Conservation (phyloP, 2,329 filamentous ascomycete species). For the Exophiala viscosa region DNA sequence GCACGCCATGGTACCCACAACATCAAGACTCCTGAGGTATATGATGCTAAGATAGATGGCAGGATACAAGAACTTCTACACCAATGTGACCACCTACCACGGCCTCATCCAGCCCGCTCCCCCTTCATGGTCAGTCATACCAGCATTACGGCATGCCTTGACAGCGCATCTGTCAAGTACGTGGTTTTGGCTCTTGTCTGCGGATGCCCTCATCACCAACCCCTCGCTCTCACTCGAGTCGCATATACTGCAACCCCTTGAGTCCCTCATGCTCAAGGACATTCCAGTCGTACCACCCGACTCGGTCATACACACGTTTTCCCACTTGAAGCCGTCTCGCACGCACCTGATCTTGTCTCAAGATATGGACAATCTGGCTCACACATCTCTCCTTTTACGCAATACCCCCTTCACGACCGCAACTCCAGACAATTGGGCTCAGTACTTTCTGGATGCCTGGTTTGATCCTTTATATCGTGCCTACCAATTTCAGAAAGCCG, state of each 20-base stretch:
- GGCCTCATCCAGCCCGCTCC: constrained; percentile 41
- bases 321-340: constrained; percentile 70
- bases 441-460: constrained; percentile 92
- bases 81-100: constrained; percentile 55
- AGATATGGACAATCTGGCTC: constrained; percentile 73
- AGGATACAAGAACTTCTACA: constrained; percentile 87
- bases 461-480: constrained; percentile 89
- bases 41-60: constrained; percentile 2
- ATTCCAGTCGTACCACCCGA: constrained; percentile 86
- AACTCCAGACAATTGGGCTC: constrained; percentile 71
- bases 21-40: not conserved
- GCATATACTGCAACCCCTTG: constrained; percentile 68
- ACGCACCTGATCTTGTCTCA: constrained; percentile 81
- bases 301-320: constrained; percentile 93
- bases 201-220: constrained; percentile 86
- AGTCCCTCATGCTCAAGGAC: constrained; percentile 78
- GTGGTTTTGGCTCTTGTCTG: constrained; percentile 84
- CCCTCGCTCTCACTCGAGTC: constrained; percentile 65
- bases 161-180: constrained; percentile 70
- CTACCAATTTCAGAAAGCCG: constrained; percentile 96
- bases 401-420: constrained; percentile 22
- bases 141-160: constrained; percentile 85
- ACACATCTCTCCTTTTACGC: constrained; percentile 72
- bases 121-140: constrained; percentile 61
- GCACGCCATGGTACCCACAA: constrained; percentile 69